These are phyloP conservation scores for Leccinum uliginosum DNA, from an alignment of 768 basidiomycete species.

Conservation along the genomic window DNA sequence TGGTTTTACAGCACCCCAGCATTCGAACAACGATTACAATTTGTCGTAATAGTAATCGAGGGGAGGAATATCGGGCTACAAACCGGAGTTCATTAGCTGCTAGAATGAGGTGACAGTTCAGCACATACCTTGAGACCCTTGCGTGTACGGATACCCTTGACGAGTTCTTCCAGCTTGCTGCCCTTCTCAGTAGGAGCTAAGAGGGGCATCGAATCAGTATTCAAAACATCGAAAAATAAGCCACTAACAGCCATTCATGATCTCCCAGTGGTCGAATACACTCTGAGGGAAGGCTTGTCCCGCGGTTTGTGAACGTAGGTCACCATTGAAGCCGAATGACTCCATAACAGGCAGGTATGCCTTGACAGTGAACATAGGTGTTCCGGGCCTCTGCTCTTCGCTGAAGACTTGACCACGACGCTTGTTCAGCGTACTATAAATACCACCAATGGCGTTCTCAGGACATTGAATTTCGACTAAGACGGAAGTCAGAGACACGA, in stretches of 20 bases:
- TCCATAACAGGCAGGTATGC: slow-evolving; percentile 89
- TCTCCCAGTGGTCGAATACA: slow-evolving; percentile 92
- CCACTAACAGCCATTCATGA: slow-evolving; percentile 75
- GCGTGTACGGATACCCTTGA: slow-evolving; percentile 75
- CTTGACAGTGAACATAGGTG: slow-evolving; percentile 99
- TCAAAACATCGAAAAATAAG: background rate
- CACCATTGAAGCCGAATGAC: slow-evolving; percentile 97
- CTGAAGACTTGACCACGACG: slow-evolving; percentile 98
- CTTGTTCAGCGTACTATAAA: slow-evolving; percentile 91
- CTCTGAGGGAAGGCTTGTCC: slow-evolving; percentile 98
- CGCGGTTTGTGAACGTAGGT: slow-evolving; percentile 84
- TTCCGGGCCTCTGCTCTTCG: slow-evolving; percentile 94
- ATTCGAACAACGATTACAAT: slow-evolving; percentile 42
- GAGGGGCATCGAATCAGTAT: slow-evolving; percentile 4
- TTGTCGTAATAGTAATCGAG: slow-evolving; percentile 95
- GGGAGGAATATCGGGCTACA: slow-evolving; percentile 79
- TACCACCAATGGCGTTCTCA: slow-evolving; percentile 95
- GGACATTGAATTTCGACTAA: slow-evolving; percentile 97
- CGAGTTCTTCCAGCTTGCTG: slow-evolving; percentile 84
- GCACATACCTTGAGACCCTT: slow-evolving; percentile 87
- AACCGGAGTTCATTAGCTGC: slow-evolving; percentile 11
- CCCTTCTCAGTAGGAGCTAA: slow-evolving; percentile 81
- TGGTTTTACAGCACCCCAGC: slow-evolving; percentile 4
- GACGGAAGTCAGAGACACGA: slow-evolving; percentile 10
- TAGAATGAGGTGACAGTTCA: background rate